Conservation (phyloP, 1,284 basidiomycete species). For the Mycosarcoma maydis region DNA sequence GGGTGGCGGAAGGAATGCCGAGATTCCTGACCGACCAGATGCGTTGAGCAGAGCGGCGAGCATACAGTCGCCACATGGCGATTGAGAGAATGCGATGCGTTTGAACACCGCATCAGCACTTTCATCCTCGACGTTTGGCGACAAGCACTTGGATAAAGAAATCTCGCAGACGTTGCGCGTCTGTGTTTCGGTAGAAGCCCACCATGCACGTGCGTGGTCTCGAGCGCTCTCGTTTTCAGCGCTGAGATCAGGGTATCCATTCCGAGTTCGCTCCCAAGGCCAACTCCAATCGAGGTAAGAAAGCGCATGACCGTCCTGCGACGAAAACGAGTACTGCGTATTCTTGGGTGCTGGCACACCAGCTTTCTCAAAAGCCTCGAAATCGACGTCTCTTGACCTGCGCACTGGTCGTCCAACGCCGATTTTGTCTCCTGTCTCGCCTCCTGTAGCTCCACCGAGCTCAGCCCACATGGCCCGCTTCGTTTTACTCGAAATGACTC, state of each 20-base stretch:
- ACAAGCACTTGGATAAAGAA: conserved; percentile 12
- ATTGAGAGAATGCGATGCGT: conserved; percentile 30
- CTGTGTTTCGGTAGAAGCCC: neutral
- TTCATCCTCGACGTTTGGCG: conserved; percentile 6
- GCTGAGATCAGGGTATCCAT: conserved; percentile 48
- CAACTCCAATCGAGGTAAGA: conserved; percentile 48
- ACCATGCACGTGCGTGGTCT: conserved; percentile 15
- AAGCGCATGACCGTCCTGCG: conserved; percentile 42
- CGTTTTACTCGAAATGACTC: conserved; percentile 57
- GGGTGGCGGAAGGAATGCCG: conserved; percentile 28
- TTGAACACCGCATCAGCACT: conserved; percentile 41
- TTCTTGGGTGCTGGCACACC: conserved; percentile 35
- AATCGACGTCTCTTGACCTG: conserved; percentile 15
- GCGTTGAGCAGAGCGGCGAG: conserved; percentile 37
- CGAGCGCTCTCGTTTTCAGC: neutral
- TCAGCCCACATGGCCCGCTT: conserved; percentile 67
- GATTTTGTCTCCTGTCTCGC: neutral
- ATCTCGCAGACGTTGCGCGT: conserved; percentile 18
- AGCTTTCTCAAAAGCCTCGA: conserved; percentile 11
- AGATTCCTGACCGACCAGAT: conserved; percentile 29
- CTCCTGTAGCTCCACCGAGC: conserved; percentile 34
- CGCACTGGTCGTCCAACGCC: conserved; percentile 19
- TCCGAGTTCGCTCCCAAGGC: conserved; percentile 36
- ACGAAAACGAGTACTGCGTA: conserved; percentile 48
- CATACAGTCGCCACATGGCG: conserved; percentile 43